phyloP scores from a whole-genome alignment of 352 stramenopile species.

The Globisporangium acanthophoron region DNA sequence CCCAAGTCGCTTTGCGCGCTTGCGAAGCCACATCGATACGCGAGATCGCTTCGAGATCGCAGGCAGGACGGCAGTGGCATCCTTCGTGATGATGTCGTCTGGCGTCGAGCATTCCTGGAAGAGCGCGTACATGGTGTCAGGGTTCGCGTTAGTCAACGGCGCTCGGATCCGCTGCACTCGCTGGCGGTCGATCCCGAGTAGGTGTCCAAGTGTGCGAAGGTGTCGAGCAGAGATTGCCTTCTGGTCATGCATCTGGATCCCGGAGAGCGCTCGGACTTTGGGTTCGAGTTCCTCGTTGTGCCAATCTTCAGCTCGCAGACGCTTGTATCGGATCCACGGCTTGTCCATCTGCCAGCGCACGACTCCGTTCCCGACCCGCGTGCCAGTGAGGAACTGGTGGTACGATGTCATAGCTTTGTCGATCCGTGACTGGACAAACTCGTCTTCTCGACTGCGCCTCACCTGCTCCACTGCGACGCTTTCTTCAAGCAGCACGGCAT shows the following conservation, averaged over 20 bases:
- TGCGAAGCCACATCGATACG: neutral
- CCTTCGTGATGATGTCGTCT: neutral
- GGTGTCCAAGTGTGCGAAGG: neutral
- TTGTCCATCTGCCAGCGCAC: slow-evolving; percentile 15
- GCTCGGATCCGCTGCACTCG: neutral
- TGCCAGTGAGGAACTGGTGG: slow-evolving; percentile 3
- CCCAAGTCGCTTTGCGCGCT: neutral
- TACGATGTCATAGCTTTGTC: slow-evolving; percentile 3
- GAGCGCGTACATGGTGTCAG: neutral
- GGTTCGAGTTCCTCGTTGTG: neutral
- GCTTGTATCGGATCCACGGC: slow-evolving; percentile 12
- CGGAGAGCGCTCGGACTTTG: slow-evolving; percentile 1
- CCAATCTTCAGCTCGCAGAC: slow-evolving; percentile 2
- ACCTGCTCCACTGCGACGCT: neutral
- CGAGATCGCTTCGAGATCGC: neutral
- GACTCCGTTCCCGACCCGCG: neutral
- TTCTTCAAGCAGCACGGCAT: slow-evolving; percentile 2
- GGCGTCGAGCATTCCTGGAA: neutral
- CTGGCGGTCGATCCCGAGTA: neutral
- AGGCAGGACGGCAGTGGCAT: slow-evolving; percentile 1
- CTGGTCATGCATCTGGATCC: neutral
- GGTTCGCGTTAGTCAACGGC: neutral
- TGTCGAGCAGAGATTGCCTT: neutral
- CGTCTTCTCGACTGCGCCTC: neutral
- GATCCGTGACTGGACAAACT: slow-evolving; percentile 6